Conservation (phyloP, 768 basidiomycete genomes). For the Calvatia gigantea region DNA sequence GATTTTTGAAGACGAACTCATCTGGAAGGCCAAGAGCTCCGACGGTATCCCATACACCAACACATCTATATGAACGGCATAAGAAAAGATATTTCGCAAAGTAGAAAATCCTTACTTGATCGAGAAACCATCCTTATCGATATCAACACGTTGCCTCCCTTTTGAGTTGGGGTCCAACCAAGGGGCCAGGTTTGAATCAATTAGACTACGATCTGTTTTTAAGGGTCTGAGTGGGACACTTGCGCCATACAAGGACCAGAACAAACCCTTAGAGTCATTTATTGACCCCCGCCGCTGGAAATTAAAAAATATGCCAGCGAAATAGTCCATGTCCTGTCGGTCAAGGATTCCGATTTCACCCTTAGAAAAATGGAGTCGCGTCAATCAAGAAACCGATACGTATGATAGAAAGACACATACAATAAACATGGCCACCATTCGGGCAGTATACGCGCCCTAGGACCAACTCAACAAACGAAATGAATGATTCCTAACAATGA, state of each 20-base stretch:
- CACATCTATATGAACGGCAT: conserved; percentile 36
- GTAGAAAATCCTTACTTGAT: conserved; percentile 46
- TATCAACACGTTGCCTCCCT: conserved; percentile 50
- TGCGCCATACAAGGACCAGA: no score
- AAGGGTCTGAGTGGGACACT: no score
- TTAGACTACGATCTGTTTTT: conserved; percentile 30
- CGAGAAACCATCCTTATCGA: conserved; percentile 46
- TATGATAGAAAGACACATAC: conserved; percentile 28
- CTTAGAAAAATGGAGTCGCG: conserved; percentile 32
- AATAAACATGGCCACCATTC: conserved; percentile 71
- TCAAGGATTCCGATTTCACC: conserved; percentile 71
- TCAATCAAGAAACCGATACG: not conserved
- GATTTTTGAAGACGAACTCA: conserved; percentile 47
- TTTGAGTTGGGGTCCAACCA: conserved; percentile 52
- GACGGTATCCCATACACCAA: conserved; percentile 81
- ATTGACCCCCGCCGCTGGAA: conserved; percentile 63
- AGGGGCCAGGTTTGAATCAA: conserved; percentile 43
- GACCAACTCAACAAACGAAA: not conserved
- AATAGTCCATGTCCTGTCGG: conserved; percentile 69
- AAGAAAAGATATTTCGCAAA: not conserved
- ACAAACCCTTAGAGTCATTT: conserved; percentile 40
- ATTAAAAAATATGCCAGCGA: conserved; percentile 56
- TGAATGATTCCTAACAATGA: no score
- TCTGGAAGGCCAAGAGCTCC: conserved; percentile 69
- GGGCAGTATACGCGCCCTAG: conserved; percentile 73